A percentile compares a stretch with the other conserved stretches of the same genome.
phyloP scores from a whole-genome alignment of 768 basidiomycete genomes.

The Cantharellus cinnabarinus region DNA sequence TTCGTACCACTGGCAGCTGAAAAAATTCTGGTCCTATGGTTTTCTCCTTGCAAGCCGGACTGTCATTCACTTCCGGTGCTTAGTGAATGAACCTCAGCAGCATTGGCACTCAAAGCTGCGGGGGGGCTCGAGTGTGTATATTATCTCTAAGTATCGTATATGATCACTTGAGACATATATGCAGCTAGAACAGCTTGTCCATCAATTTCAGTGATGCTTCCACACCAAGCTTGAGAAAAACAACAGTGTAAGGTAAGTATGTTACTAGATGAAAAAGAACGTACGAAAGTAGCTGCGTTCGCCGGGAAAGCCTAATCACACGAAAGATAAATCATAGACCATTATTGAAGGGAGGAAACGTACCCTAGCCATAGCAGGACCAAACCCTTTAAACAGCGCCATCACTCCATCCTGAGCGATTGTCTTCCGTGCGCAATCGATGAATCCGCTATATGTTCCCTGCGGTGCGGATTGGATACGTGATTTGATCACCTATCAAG shows the following conservation, averaged over 20 bases:
- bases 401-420: constrained; percentile 70
- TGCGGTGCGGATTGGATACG: constrained; percentile 89
- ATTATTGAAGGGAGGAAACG: constrained; percentile 13
- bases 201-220: constrained; percentile 72
- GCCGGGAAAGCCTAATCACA: constrained; percentile 75
- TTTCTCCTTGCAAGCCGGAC: too few relatives aligned
- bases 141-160: too few relatives aligned
- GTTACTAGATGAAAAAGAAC: constrained; percentile 17
- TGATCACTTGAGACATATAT: background rate
- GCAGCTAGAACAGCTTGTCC: constrained; percentile 36
- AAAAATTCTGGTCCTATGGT: too few relatives aligned
- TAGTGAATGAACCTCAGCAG: too few relatives aligned
- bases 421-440: constrained; percentile 85
- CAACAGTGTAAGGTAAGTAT: constrained; percentile 11
- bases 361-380: constrained; percentile 87
- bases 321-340: background rate
- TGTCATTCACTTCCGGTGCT: too few relatives aligned
- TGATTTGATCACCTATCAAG: constrained; percentile 72
- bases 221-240: constrained; percentile 52
- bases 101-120: too few relatives aligned
- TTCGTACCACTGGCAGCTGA: too few relatives aligned
- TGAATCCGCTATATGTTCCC: constrained; percentile 85
- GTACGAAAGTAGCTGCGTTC: constrained; percentile 83
- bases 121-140: too few relatives aligned
- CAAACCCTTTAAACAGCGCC: constrained; percentile 94